These are phyloP conservation scores for Coelastrella sp. DNA, from an alignment of 139 green algal genomes.

Conservation along the genomic window DNA sequence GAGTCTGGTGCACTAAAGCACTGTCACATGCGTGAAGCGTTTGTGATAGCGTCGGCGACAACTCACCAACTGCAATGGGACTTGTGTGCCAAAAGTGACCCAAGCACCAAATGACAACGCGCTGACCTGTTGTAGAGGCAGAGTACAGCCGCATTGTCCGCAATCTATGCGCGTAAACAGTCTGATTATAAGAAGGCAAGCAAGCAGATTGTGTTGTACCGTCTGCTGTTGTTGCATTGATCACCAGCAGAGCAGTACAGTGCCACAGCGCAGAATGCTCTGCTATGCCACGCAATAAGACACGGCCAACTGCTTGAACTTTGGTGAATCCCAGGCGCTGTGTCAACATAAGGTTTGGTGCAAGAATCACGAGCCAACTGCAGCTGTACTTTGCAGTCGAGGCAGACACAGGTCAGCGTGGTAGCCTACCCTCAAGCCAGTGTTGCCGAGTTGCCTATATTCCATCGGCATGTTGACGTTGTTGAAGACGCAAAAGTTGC, in stretches of 20 bases:
- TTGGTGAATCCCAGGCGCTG: no score
- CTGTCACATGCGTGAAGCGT: no score
- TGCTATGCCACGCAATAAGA: no score
- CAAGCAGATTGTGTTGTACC: neutral
- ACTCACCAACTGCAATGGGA: neutral
- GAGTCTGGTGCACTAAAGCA: no score
- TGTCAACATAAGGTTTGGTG: neutral
- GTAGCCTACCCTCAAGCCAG: neutral
- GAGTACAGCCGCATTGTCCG: neutral
- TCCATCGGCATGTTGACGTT: neutral
- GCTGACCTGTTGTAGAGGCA: slow-evolving; percentile 61
- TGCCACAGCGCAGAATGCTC: no score
- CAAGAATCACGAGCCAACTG: neutral
- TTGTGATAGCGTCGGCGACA: neutral
- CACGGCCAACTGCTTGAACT: no score
- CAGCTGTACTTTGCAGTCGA: neutral
- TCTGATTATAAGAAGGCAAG: neutral
- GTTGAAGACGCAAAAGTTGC: no score
- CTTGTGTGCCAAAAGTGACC: slow-evolving; percentile 77
- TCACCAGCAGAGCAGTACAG: no score
- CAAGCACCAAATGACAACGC: slow-evolving; percentile 77
- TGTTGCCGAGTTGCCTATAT: neutral
- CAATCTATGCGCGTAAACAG: neutral
- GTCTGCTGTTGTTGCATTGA: no score
- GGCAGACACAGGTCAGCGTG: neutral